Evolutionary conservation across 768 basidiomycete genomes (phyloP), one percentile per base, ranked within the genome.

Genomic region (Mycena capillaripes): DNA sequence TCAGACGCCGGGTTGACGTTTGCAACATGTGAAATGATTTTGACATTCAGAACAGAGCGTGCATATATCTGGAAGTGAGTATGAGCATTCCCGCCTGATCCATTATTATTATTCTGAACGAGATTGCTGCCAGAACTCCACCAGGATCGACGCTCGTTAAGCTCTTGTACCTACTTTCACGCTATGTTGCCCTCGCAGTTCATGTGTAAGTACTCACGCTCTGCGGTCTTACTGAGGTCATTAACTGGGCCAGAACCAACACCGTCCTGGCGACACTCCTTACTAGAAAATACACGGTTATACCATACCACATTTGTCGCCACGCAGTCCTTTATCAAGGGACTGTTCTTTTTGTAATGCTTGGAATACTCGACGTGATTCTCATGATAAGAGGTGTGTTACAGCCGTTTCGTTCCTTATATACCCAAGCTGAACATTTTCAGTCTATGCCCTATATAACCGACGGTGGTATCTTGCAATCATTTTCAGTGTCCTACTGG

Each of bases 401-500:
- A 44, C 19, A 30, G 16, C 16, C 10, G 38, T 16, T 38, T 32
- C 21, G 21, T 30, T 48, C 10, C 42, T 42, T 17, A 19, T 44
- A 23, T 23, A 16, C n/a, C 29, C 19, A 29, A 16, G 16, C 19
- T 44, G 14, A 27, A 27, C 3, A 27, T 50, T n/a, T 27, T 14
- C 21, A 65, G 64, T 66, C 9, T 66, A 66, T 14, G 64, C 64
- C 11, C 36, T 57, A 19, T 66, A 66, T 19, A 66, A 66, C 52
- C 64, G 53, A 30, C 38, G 32, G 19, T 42, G 19, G 2, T 66
- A 27, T 44, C 38, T 66, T 7, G 64, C 64, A n/a, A 19, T n/a
- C 12, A 21, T 56, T 27, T 55, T 66, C 10, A 6, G 44, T 38
- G 32, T 9, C 53, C 40, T 66, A 17, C 38, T 66, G 14, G 36